These are phyloP conservation scores for Plasmodium sp. DNA, from an alignment of 169 alveolate genomes.

Conservation along the genomic window DNA sequence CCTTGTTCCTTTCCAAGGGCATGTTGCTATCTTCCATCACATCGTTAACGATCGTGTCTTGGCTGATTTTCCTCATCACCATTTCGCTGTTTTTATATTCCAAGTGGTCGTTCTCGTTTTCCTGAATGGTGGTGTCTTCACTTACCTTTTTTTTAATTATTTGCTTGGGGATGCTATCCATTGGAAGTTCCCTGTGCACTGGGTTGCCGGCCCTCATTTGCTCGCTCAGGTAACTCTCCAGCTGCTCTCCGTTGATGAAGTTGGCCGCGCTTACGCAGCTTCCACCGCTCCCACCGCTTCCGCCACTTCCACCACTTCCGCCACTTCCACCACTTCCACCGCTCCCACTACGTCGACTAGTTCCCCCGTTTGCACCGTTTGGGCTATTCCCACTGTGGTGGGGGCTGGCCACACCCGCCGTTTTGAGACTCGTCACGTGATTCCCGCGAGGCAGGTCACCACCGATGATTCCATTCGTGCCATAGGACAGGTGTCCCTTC, in stretches of 20 bases:
- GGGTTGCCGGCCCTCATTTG: not conserved
- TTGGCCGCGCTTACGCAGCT: not conserved
- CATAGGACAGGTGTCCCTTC: not conserved
- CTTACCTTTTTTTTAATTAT: not conserved
- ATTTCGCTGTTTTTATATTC: not conserved
- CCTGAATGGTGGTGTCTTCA: conserved; percentile 2
- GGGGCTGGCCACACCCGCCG: not conserved
- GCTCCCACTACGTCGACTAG: not conserved
- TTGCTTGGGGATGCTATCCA: not conserved
- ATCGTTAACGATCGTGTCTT: not conserved
- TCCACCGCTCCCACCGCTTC: not conserved
- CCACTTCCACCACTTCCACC: not conserved
- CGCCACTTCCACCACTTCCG: not conserved
- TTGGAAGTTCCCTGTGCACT: not conserved
- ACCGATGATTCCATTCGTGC: not conserved
- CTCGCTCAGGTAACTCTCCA: not conserved
- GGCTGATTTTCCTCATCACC: not conserved
- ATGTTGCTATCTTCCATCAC: not conserved
- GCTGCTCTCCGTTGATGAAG: not conserved
- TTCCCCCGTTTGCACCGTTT: not conserved
- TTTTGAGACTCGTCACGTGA: not conserved
- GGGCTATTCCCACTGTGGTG: not conserved
- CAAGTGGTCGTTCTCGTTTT: not conserved
- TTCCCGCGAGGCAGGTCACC: not conserved
- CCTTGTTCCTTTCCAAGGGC: not conserved